Conservation (phyloP, 2,329 filamentous ascomycete species). For the Sarocladium brachiariae region DNA sequence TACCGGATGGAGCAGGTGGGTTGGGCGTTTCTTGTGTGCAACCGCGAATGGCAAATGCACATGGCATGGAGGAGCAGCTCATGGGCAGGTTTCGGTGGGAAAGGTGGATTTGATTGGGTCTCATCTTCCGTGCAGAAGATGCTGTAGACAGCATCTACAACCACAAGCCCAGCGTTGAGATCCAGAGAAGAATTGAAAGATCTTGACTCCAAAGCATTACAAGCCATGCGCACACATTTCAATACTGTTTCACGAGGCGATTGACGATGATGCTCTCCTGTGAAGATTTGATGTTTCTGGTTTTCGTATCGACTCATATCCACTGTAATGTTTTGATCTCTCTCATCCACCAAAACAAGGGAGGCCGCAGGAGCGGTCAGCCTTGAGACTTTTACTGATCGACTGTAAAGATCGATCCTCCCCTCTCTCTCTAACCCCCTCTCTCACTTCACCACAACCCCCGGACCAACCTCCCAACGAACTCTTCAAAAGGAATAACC, state of each 20-base stretch:
- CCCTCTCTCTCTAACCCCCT: no score
- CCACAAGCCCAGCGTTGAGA: neutral
- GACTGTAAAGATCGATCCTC: no score
- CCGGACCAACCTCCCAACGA: no score
- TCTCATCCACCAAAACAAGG: no score
- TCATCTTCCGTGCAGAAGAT: neutral
- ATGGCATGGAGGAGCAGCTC: neutral
- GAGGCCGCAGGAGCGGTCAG: no score
- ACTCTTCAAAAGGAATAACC: no score
- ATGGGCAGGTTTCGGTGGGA: neutral
- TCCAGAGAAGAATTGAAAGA: neutral
- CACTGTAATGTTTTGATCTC: no score
- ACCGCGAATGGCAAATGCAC: neutral
- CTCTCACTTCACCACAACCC: no score
- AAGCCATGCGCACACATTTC: no score
- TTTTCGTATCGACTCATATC: neutral
- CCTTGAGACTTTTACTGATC: no score
- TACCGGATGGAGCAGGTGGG: neutral
- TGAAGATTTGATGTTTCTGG: neutral
- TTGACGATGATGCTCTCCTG: neutral
- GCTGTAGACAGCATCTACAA: slow-evolving; percentile 8
- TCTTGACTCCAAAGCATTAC: neutral
- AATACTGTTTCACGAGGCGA: no score
- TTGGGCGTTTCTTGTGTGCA: neutral
- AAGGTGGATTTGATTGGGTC: neutral